These are phyloP conservation scores for Crithidia acanthocephali DNA, from an alignment of 208 protist genomes.

Conservation along the genomic window DNA sequence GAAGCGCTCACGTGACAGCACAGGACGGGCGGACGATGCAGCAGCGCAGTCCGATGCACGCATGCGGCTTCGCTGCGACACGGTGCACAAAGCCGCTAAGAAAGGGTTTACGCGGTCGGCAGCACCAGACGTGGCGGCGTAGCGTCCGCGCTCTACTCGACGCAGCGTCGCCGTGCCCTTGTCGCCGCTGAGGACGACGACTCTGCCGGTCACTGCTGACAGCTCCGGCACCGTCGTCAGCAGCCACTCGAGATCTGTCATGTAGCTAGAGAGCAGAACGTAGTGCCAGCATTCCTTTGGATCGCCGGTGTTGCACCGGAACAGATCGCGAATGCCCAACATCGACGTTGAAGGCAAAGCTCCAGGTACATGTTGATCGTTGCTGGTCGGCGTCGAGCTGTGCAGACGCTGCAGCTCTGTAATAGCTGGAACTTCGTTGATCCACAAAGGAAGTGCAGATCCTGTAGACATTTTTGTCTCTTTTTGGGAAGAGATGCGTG, in stretches of 20 bases:
- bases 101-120: conserved; percentile 32
- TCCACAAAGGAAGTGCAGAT: conserved; percentile 53
- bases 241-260: conserved; percentile 78
- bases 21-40: too few species aligned
- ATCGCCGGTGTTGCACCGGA: conserved; percentile 48
- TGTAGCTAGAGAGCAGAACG: conserved; percentile 70
- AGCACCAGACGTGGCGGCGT: conserved; percentile 16
- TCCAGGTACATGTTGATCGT: background rate
- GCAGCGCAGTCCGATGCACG: background rate
- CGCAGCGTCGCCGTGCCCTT: conserved; percentile 43
- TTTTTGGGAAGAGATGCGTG: too few species aligned
- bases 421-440: conserved; percentile 47
- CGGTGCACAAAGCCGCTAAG: conserved; percentile 4
- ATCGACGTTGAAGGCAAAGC: background rate
- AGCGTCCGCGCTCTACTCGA: background rate
- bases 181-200: conserved; percentile 72
- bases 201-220: conserved; percentile 19
- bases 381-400: too few species aligned
- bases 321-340: conserved; percentile 48
- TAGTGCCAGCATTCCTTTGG: conserved; percentile 53
- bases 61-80: background rate
- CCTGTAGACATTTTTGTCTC: background rate
- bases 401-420: background rate
- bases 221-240: conserved; percentile 46
- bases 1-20: conserved; percentile 31